Evolutionary conservation across 2,329 filamentous ascomycete genomes (phyloP), one percentile per base, ranked within the genome.

Genomic region (Aspergillus neoniger): DNA sequence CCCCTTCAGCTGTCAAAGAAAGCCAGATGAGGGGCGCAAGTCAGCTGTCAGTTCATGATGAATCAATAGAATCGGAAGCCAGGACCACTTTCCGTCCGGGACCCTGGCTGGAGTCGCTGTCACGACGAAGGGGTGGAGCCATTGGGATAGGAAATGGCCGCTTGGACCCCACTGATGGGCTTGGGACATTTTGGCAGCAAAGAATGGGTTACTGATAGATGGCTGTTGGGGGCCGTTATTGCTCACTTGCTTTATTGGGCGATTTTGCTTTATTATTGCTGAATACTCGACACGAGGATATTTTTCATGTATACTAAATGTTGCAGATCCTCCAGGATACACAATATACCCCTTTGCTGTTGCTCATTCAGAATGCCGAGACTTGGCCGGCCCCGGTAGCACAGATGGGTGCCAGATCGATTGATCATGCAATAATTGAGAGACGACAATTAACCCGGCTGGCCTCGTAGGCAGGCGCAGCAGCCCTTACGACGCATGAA

Each of bases 171-270:
- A 8, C n/a, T 38, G 44, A 48, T 39, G 30, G 25, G 23, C 47
- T 58, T 9, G 54, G 49, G 15, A 58, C 57, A 6, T 70, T 70
- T 66, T 70, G 67, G 67, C 61, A 64, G 38, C 63, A 56, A 38
- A 65, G 64, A 43, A 67, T 58, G 58, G 54, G 74, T 9, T 73
- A 74, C 61, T 75, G 49, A 59, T 36, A 14, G 12, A 14, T 36
- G 12, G 12, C 32, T 50, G 25, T 50, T 32, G 14, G 25, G 5
- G 47, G 47, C 7, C 3, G 17, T 49, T 25, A 49, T 49, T 30
- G 23, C 44, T 49, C 14, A 17, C 19, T 49, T 49, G 23, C 44
- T 41, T 39, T 21, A 10, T 19, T 38, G 12, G 21, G 10, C 39
- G 41, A 9, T 14, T 14, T 44, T 23, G 41, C 6, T 23, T 44